phyloP scores from a whole-genome alignment of 108 stramenopile species.

The Mayamaea pseudoterrestris region DNA sequence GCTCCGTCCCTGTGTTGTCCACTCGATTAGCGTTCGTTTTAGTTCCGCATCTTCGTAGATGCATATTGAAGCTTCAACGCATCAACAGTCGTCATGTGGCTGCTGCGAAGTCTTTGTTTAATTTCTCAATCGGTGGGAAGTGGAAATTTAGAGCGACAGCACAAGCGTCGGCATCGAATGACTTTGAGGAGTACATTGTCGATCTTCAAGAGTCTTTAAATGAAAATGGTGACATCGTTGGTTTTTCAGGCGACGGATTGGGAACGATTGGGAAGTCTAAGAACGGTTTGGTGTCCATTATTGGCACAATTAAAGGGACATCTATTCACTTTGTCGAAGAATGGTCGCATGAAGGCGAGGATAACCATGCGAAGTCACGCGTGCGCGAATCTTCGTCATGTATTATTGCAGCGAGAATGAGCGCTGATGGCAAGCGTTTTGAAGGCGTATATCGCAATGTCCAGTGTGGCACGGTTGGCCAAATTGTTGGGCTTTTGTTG shows the following conservation, averaged over 20 bases:
- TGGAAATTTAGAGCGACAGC: constrained; percentile 57
- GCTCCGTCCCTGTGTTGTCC: constrained; percentile 62
- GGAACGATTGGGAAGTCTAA: constrained; percentile 51
- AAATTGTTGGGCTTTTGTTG: constrained; percentile 34
- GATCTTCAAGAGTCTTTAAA: constrained; percentile 12
- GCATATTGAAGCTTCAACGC: constrained; percentile 18
- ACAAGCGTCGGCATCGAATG: constrained; percentile 17
- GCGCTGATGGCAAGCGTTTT: constrained; percentile 55
- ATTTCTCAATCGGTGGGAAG: constrained; percentile 18
- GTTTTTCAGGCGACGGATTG: constrained; percentile 41
- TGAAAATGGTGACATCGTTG: constrained; percentile 9
- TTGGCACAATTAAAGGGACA: constrained; percentile 41
- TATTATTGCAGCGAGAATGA: constrained; percentile 48
- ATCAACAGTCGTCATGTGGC: not conserved
- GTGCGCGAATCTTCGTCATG: constrained; percentile 34
- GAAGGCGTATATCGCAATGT: constrained; percentile 60
- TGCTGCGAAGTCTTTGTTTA: not conserved
- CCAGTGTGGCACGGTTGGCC: constrained; percentile 42
- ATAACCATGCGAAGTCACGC: constrained; percentile 1
- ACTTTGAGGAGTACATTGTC: constrained; percentile 56
- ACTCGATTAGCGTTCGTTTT: constrained; percentile 40
- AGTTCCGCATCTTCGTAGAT: constrained; percentile 39
- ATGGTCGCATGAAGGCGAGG: constrained; percentile 27
- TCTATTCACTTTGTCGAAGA: constrained; percentile 55
- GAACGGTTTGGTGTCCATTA: constrained; percentile 37